These are phyloP conservation scores for Leishmania arabica DNA, from an alignment of 208 protist species.

Conservation along the genomic window DNA sequence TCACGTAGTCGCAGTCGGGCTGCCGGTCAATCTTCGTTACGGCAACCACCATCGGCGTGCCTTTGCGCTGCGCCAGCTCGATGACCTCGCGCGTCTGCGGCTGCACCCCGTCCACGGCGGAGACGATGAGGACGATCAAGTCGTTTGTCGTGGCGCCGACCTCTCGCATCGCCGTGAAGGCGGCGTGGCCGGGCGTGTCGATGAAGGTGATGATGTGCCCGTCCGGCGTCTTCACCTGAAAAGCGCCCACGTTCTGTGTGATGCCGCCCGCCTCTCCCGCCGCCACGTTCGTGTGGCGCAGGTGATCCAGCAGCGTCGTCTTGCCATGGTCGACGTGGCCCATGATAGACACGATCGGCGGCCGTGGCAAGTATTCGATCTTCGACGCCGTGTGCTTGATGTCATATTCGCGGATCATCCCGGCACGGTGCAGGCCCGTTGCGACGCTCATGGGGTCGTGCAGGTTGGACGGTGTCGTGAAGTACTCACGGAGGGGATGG, in stretches of 20 bases:
- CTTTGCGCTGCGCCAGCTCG: slow-evolving; percentile 60
- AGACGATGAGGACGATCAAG: slow-evolving; percentile 96
- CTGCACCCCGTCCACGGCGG: slow-evolving; percentile 95
- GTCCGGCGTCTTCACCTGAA: slow-evolving; percentile 58
- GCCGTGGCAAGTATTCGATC: slow-evolving; percentile 72
- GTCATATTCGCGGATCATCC: slow-evolving; percentile 80
- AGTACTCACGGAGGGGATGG: slow-evolving; percentile 87
- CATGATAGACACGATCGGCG: slow-evolving; percentile 98
- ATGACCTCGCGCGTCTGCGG: slow-evolving; percentile 95
- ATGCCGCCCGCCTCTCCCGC: slow-evolving; percentile 97
- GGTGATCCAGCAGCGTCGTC: slow-evolving; percentile 96
- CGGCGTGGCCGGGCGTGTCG: slow-evolving; percentile 98
- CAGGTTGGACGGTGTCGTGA: slow-evolving; percentile 83
- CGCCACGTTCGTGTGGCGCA: slow-evolving; percentile 94
- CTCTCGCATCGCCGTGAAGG: slow-evolving; percentile 95
- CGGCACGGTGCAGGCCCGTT: slow-evolving; percentile 74
- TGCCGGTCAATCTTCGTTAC: slow-evolving; percentile 98
- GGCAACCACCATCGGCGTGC: slow-evolving; percentile 94
- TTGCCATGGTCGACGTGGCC: slow-evolving; percentile 99
- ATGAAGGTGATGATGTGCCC: slow-evolving; percentile 94
- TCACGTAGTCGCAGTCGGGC: slow-evolving; percentile 77
- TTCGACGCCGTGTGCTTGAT: slow-evolving; percentile 85
- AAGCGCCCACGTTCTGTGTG: slow-evolving; percentile 97
- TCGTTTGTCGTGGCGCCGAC: slow-evolving; percentile 96
- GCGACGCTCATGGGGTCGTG: slow-evolving; percentile 83